Evolutionary conservation across 331 rosid genomes (phyloP), one percentile per base, ranked within the genome.

Genomic region (Dryas integrifolia): DNA sequence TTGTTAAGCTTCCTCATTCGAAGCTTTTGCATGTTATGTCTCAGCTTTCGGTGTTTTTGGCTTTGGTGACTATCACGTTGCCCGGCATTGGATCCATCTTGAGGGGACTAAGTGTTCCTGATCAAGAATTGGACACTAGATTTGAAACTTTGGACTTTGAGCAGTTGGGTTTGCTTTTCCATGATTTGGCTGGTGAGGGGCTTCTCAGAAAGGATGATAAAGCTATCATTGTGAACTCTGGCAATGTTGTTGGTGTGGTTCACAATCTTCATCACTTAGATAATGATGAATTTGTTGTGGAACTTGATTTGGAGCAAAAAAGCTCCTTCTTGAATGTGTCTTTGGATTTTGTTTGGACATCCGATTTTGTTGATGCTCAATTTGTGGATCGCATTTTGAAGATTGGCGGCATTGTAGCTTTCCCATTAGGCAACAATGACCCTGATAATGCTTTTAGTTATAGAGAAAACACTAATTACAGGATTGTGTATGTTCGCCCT

Each of bases 391-490:
- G 85, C 13, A 56, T 87, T 74, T n/a, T 84, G 75, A 89, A 77
- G 78, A 68, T 69, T 15, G 84, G 82, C 61, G 96, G 90, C 78
- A 87, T 89, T 76, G 79, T 89, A 64, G 88, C 85, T 56, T 87
- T 65, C 90, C 88, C 38, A 12, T 87, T 21, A 78, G 73, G 35
- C 35, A 30, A 30, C 39, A 75, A 58, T 61, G 80, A 83, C 13
- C 72, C 77, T 18, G 71, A 84, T 2, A 75, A 45, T 56, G 82
- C 52, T 8, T 75, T 84, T 24, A 30, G 35, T 30, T 30, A 1
- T 30, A 71, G 60, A 50, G 50, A 74, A 35, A 82, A 76, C 46
- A 38, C 82, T 46, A 83, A 89, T 72, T 89, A 85, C 61, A 84
- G 45, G 64, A 73, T 86, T 74, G 85, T 84, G 75, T 75, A 72